These are phyloP conservation scores for Boletus speciosus DNA, from an alignment of 768 basidiomycete species.

Conservation along the genomic window DNA sequence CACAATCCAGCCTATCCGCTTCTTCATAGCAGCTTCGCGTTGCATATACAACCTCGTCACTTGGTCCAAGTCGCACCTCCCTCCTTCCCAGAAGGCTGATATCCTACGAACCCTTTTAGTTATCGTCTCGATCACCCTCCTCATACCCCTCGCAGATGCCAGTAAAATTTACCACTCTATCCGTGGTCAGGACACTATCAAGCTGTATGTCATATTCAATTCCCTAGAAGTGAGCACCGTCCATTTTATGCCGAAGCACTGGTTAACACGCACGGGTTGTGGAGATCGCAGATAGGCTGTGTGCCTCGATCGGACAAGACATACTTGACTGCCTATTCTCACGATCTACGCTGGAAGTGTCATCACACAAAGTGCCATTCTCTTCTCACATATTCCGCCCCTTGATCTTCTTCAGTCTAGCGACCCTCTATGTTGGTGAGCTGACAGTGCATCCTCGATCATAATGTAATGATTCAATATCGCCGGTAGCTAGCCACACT, in stretches of 20 bases:
- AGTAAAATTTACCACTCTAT: slow-evolving; percentile 99
- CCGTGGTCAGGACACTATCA: slow-evolving; percentile 97
- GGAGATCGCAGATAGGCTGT: slow-evolving; percentile 91
- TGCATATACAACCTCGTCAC: slow-evolving; percentile 50
- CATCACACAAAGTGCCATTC: slow-evolving; percentile 60
- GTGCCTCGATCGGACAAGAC: slow-evolving; percentile 96
- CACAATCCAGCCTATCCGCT: slow-evolving; percentile 94
- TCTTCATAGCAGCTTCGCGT: slow-evolving; percentile 58
- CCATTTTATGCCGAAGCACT: background rate
- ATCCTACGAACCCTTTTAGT: slow-evolving; percentile 80
- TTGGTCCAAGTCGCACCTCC: slow-evolving; percentile 53
- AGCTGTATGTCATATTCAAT: slow-evolving; percentile 98
- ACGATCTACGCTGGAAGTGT: slow-evolving; percentile 75
- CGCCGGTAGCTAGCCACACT: slow-evolving; percentile 68
- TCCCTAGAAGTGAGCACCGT: slow-evolving; percentile 80
- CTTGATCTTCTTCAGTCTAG: slow-evolving; percentile 78
- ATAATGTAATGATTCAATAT: background rate
- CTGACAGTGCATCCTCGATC: background rate
- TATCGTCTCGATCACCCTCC: slow-evolving; percentile 64
- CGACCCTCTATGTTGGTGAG: slow-evolving; percentile 79
- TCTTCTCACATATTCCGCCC: slow-evolving; percentile 71
- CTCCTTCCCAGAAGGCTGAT: slow-evolving; percentile 90
- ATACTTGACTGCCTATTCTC: slow-evolving; percentile 96
- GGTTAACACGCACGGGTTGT: background rate
- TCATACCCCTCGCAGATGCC: slow-evolving; percentile 85